Percentiles rank a stretch among this genome's conserved stretches.
Conservation (phyloP, 2,329 filamentous ascomycete genomes). For the Onygena corvina region DNA sequence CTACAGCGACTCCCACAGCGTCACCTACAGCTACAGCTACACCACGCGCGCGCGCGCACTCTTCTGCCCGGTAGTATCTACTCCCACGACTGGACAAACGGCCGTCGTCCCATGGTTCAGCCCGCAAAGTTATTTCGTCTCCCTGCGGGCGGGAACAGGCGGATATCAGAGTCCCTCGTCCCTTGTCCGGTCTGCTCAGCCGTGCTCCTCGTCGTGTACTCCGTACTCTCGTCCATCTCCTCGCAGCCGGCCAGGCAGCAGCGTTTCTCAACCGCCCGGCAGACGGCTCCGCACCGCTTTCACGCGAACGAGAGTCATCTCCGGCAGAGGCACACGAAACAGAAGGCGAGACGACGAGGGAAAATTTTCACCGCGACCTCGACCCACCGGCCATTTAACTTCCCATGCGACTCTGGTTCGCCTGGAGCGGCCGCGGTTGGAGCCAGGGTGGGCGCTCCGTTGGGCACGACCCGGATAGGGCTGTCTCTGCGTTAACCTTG, state of each 20-base stretch:
- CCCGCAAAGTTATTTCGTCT: not conserved
- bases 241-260: not conserved
- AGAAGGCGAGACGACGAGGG: not conserved
- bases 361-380: not conserved
- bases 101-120: conserved; percentile 3
- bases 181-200: not conserved
- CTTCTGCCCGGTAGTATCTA: no score
- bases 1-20: no score
- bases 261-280: no score
- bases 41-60: no score
- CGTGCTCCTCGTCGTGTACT: not conserved
- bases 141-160: conserved; percentile 1
- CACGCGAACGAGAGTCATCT: not conserved
- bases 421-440: no score
- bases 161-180: not conserved
- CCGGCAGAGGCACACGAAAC: no score
- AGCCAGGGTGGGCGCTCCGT: conserved; percentile 7
- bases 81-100: no score
- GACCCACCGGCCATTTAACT: not conserved
- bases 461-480: conserved; percentile 11
- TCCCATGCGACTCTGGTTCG: conserved; percentile 5
- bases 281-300: no score
- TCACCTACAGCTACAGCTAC: no score
- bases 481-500: conserved; percentile 12
- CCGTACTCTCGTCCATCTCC: not conserved